A percentile compares a stretch with the other conserved stretches of the same genome.
These are phyloP conservation scores for Trametes elegans DNA, from an alignment of 768 basidiomycete genomes.

Conservation along the genomic window DNA sequence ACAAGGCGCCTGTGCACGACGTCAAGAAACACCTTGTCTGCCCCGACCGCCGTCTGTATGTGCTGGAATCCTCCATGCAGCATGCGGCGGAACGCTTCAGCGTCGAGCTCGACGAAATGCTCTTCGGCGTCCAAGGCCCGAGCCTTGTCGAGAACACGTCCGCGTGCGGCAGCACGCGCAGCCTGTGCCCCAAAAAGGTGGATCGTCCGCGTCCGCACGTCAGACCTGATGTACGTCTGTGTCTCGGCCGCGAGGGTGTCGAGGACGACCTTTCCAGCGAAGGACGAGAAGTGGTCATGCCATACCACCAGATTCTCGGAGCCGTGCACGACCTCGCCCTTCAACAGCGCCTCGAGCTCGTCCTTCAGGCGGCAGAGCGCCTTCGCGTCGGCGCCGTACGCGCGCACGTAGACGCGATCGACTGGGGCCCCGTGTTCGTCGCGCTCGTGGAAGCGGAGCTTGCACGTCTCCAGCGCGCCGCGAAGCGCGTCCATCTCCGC, in stretches of 20 bases:
- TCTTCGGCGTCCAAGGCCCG: constrained; percentile 36
- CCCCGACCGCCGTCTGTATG: constrained; percentile 38
- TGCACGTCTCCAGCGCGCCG: constrained; percentile 30
- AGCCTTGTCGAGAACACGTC: constrained; percentile 36
- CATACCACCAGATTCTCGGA: constrained; percentile 36
- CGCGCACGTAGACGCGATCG: constrained; percentile 37
- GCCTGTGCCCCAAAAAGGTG: constrained; percentile 39
- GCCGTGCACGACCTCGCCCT: constrained; percentile 37
- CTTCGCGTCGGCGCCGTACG: constrained; percentile 36
- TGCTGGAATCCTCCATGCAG: constrained; percentile 37
- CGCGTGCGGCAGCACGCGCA: constrained; percentile 32
- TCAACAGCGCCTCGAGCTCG: constrained; percentile 37
- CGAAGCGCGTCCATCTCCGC: constrained; percentile 36
- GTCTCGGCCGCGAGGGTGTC: constrained; percentile 36
- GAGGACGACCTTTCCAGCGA: constrained; percentile 39
- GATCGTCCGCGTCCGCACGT: constrained; percentile 38
- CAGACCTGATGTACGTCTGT: constrained; percentile 38
- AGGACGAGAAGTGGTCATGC: constrained; percentile 47
- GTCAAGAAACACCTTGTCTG: constrained; percentile 44
- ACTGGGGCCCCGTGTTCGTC: constrained; percentile 22
- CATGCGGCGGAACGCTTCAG: constrained; percentile 35
- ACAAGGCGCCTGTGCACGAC: constrained; percentile 39
- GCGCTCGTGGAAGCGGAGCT: constrained; percentile 33
- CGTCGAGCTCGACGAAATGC: constrained; percentile 37
- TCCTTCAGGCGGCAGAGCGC: constrained; percentile 37